These are phyloP conservation scores for Microbotryum saponariae DNA, from an alignment of 1,284 basidiomycete genomes.

Conservation along the genomic window DNA sequence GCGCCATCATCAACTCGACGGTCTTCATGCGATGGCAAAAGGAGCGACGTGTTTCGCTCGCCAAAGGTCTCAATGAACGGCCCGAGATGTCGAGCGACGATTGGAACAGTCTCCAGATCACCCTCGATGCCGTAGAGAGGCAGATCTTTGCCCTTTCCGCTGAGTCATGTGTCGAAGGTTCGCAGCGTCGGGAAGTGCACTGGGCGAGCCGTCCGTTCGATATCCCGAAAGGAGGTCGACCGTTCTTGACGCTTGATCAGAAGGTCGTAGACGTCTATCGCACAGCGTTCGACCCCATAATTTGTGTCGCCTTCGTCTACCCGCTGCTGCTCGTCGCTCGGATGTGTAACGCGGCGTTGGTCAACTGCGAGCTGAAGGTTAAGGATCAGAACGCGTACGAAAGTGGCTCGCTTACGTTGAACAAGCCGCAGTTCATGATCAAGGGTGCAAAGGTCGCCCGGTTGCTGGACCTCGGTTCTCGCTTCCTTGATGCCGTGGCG, in stretches of 20 bases:
- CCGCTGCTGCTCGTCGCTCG: slow-evolving; percentile 8
- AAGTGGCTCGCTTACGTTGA: background rate
- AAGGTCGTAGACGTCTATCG: background rate
- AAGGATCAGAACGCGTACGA: background rate
- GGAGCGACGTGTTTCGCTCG: background rate
- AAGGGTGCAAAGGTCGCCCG: slow-evolving; percentile 1
- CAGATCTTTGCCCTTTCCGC: slow-evolving; percentile 5
- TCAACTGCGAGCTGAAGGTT: slow-evolving; percentile 5
- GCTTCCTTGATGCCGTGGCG: slow-evolving; percentile 13
- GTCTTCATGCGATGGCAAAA: slow-evolving; percentile 17
- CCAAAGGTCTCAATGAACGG: background rate
- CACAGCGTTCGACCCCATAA: slow-evolving; percentile 8
- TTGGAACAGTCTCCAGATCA: slow-evolving; percentile 5
- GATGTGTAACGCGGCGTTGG: slow-evolving; percentile 13
- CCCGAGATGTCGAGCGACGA: slow-evolving; percentile 3
- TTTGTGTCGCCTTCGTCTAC: slow-evolving; percentile 10
- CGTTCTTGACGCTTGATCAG: slow-evolving; percentile 1
- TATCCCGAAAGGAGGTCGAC: background rate
- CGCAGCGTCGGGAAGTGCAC: background rate
- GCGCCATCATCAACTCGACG: slow-evolving; percentile 20
- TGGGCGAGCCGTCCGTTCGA: slow-evolving; percentile 8
- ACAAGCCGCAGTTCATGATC: slow-evolving; percentile 1
- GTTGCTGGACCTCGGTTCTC: slow-evolving; percentile 12
- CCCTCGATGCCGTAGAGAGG: slow-evolving; percentile 5
- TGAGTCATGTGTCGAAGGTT: background rate